Conservation (phyloP, 169 alveolate species). For the Plasmodium chabaudi region DNA sequence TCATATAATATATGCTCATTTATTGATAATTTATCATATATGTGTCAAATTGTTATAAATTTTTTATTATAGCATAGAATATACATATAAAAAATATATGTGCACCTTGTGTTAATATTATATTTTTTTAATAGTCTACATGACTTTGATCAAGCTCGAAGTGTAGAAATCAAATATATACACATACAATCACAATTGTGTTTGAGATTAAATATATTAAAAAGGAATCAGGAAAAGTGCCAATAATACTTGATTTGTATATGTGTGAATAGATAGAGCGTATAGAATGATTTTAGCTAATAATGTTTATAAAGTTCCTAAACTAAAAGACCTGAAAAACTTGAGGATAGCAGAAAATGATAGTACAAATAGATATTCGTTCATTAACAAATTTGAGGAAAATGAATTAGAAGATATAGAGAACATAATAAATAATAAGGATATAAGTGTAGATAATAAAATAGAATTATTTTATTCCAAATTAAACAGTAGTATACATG, state of each 20-base stretch:
- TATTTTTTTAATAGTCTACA: too few species aligned
- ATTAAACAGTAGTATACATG: conserved; percentile 53
- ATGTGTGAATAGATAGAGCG: background rate
- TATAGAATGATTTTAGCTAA: conserved; percentile 43
- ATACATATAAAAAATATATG: too few species aligned
- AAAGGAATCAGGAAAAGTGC: background rate
- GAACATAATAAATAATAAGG: conserved; percentile 26
- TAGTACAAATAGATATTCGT: conserved; percentile 7
- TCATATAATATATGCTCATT: too few species aligned
- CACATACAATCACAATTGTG: too few species aligned
- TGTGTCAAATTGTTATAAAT: too few species aligned
- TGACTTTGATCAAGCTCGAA: too few species aligned
- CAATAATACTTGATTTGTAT: background rate
- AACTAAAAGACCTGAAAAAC: conserved; percentile 25
- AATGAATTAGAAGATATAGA: conserved; percentile 64
- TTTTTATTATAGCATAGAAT: too few species aligned
- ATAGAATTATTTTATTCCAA: conserved; percentile 62
- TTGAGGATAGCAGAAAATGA: conserved; percentile 41
- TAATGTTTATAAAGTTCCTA: conserved; percentile 29
- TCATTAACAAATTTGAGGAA: conserved; percentile 12
- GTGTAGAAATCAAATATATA: too few species aligned
- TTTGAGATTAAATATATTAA: background rate
- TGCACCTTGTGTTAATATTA: too few species aligned
- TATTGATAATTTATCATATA: too few species aligned
- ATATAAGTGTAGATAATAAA: conserved; percentile 55